Conservation (phyloP, 257 asterid genomes). For the Agastache rugosa region DNA sequence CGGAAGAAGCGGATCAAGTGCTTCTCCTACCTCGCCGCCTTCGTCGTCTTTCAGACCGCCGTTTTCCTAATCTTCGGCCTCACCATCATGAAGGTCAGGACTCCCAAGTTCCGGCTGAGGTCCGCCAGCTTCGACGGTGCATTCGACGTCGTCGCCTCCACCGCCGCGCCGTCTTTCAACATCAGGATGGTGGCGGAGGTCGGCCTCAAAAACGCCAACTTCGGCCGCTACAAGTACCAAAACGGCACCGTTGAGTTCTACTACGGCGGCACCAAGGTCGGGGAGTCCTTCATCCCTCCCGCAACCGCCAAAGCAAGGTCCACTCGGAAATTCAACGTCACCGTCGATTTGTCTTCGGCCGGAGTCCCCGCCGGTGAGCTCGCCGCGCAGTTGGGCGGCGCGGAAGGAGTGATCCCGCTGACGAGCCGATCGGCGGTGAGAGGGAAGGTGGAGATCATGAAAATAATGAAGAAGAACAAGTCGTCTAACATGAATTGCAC, state of each 20-base stretch:
- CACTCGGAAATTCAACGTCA: slow-evolving; percentile 32
- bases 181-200: slow-evolving; percentile 34
- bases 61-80: slow-evolving; percentile 29
- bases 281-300: slow-evolving; percentile 28
- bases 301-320: slow-evolving; percentile 32
- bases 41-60: slow-evolving; percentile 32
- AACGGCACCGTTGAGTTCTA: slow-evolving; percentile 19
- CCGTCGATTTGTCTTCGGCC: slow-evolving; percentile 27
- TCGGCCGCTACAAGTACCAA: slow-evolving; percentile 20
- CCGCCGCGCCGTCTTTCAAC: slow-evolving; percentile 23
- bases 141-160: not conserved
- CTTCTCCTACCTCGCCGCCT: slow-evolving; percentile 27
- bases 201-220: slow-evolving; percentile 15
- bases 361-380: slow-evolving; percentile 7
- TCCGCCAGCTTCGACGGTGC: slow-evolving; percentile 29
- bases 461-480: slow-evolving; percentile 37
- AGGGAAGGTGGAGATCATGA: slow-evolving; percentile 43
- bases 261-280: slow-evolving; percentile 28
- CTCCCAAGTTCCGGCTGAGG: slow-evolving; percentile 29
- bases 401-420: not conserved
- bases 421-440: slow-evolving; percentile 31
- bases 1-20: slow-evolving; percentile 39
- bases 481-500: slow-evolving; percentile 34
- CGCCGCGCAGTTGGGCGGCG: not conserved
- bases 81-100: slow-evolving; percentile 28